phyloP scores from a whole-genome alignment of 257 asterid species.

The Solanum etuberosum region DNA sequence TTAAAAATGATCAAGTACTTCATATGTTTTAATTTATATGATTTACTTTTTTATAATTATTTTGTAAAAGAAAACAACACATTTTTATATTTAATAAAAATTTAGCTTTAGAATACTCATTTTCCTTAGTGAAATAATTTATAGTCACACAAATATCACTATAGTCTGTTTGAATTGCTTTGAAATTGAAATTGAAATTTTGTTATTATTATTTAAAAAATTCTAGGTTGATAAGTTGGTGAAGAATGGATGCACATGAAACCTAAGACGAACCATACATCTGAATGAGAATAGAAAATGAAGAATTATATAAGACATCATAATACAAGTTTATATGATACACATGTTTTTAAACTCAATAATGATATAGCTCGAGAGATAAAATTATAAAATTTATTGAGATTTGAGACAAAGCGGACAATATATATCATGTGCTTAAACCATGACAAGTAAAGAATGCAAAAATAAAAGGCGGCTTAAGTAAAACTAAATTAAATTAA shows the following conservation, averaged over 20 bases:
- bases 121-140: too few species aligned
- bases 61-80: too few species aligned
- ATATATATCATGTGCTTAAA: background rate
- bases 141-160: too few species aligned
- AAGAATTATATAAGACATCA: background rate
- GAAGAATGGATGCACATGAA: background rate
- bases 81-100: too few species aligned
- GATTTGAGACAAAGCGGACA: background rate
- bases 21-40: too few species aligned
- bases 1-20: too few species aligned
- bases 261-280: background rate
- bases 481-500: background rate
- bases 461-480: background rate
- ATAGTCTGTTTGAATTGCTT: background rate
- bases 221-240: background rate
- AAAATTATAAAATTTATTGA: background rate
- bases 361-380: background rate
- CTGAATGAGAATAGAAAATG: background rate
- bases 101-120: too few species aligned
- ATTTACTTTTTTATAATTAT: too few species aligned
- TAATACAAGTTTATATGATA: background rate
- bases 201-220: too few species aligned
- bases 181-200: background rate
- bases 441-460: background rate
- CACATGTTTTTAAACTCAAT: background rate